These are phyloP conservation scores for Dendrobium chrysotoxum DNA, from an alignment of 106 monocot species.

Conservation along the genomic window DNA sequence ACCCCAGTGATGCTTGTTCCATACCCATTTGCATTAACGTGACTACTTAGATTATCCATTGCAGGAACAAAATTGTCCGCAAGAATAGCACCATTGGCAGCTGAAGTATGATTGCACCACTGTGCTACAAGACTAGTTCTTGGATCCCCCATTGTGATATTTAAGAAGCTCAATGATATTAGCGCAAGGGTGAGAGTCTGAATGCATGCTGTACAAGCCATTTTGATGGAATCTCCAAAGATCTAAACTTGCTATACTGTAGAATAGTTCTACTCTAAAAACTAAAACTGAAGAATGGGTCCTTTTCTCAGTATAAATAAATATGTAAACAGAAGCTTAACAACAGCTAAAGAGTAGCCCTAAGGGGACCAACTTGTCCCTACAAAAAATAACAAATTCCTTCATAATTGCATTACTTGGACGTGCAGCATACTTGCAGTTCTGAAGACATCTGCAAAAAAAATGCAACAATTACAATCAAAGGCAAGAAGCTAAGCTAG, in stretches of 20 bases:
- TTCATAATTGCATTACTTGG: not conserved
- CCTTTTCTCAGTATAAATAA: not conserved
- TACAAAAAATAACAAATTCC: not conserved
- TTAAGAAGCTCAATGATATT: slow-evolving; percentile 10
- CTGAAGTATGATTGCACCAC: slow-evolving; percentile 16
- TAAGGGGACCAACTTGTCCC: not conserved
- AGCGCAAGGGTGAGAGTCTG: not conserved
- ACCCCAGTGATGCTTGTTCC: slow-evolving; percentile 30
- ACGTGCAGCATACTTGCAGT: not conserved
- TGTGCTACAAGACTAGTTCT: slow-evolving; percentile 26
- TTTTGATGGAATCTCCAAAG: not conserved
- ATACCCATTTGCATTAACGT: slow-evolving; percentile 32
- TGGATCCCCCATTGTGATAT: slow-evolving; percentile 26
- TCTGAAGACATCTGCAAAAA: not conserved
- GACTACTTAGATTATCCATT: slow-evolving; percentile 42
- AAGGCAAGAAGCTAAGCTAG: not conserved
- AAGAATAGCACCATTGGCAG: slow-evolving; percentile 21
- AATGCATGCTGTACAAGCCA: not conserved
- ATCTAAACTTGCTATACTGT: not conserved
- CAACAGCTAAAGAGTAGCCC: not conserved
- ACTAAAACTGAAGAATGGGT: not conserved
- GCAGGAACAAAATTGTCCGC: slow-evolving; percentile 46
- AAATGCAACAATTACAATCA: not conserved
- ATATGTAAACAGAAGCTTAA: not conserved
- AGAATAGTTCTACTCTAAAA: not conserved